Conservation (phyloP, 164 flowering plant species). For the Kalanchoe fedtschenkoi region DNA sequence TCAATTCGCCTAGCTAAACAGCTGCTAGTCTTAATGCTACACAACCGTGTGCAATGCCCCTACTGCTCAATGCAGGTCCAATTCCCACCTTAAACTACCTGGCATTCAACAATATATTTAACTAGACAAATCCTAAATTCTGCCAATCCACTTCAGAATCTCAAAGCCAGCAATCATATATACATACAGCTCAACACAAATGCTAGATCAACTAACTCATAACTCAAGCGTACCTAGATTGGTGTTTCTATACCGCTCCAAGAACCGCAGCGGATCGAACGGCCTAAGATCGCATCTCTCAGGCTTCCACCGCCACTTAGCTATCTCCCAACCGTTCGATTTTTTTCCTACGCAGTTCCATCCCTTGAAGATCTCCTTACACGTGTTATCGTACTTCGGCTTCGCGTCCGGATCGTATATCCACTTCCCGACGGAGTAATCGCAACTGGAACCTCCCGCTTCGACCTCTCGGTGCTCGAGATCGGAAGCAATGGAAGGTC, state of each 20-base stretch:
- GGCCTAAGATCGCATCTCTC: constrained; percentile 44
- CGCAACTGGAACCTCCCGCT: constrained; percentile 17
- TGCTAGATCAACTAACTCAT: too few relatives aligned
- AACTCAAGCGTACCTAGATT: constrained; percentile 49
- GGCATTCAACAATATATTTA: too few relatives aligned
- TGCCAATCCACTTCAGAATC: background rate
- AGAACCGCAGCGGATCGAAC: constrained; percentile 62
- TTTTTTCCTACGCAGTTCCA: constrained; percentile 81
- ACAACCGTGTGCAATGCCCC: too few relatives aligned
- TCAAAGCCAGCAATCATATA: too few relatives aligned
- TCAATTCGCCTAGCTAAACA: too few relatives aligned
- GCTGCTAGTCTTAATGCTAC: too few relatives aligned
- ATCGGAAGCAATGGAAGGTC: background rate
- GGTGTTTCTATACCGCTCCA: constrained; percentile 39
- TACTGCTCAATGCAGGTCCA: too few relatives aligned
- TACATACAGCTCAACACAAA: too few relatives aligned
- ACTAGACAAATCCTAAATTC: background rate
- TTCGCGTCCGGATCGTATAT: constrained; percentile 39
- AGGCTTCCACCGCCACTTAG: constrained; percentile 82
- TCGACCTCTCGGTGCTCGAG: background rate
- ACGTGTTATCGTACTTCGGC: constrained; percentile 51
- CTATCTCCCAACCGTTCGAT: constrained; percentile 45
- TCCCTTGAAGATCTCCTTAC: constrained; percentile 95
- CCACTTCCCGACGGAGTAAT: constrained; percentile 74
- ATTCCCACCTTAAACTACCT: background rate